phyloP scores from a whole-genome alignment of 2,329 filamentous ascomycete genomes.

The Lecanicillium sp. region DNA sequence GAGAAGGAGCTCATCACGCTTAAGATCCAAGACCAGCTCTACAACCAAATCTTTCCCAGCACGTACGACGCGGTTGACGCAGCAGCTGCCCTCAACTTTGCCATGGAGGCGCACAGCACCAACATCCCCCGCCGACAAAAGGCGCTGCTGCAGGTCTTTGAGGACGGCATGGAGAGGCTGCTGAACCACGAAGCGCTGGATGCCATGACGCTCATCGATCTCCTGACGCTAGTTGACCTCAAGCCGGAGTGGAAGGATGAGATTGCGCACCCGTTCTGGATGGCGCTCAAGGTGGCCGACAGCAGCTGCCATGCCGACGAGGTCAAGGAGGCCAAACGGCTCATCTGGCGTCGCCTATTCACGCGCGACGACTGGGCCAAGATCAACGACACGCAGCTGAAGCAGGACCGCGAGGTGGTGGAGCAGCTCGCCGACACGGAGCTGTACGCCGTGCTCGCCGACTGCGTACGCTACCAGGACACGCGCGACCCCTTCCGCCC shows the following conservation, averaged over 20 bases:
- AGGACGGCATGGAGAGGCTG: slow-evolving; percentile 62
- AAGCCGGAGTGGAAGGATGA: slow-evolving; percentile 43
- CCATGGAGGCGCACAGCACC: slow-evolving; percentile 59
- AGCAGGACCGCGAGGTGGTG: slow-evolving; percentile 63
- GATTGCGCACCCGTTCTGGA: slow-evolving; percentile 65
- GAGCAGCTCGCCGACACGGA: slow-evolving; percentile 58
- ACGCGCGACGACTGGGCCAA: slow-evolving; percentile 78
- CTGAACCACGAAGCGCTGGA: slow-evolving; percentile 68
- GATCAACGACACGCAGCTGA: slow-evolving; percentile 71
- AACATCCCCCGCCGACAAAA: slow-evolving; percentile 53
- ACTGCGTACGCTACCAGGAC: slow-evolving; percentile 53
- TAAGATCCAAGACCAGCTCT: slow-evolving; percentile 73
- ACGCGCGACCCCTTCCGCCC: slow-evolving; percentile 38
- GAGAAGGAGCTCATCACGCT: slow-evolving; percentile 63
- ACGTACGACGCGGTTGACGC: slow-evolving; percentile 71
- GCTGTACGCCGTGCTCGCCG: slow-evolving; percentile 60
- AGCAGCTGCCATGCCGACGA: slow-evolving; percentile 49
- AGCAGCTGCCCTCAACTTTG: slow-evolving; percentile 69
- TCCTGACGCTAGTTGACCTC: slow-evolving; percentile 67
- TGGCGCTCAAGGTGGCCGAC: slow-evolving; percentile 60
- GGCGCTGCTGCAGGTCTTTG: slow-evolving; percentile 65
- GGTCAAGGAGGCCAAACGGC: slow-evolving; percentile 50
- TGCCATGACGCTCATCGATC: slow-evolving; percentile 59
- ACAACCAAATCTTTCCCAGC: slow-evolving; percentile 61
- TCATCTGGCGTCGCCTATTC: slow-evolving; percentile 84